These are phyloP conservation scores for Vitis cinerea DNA, from an alignment of 164 flowering plant genomes.

Conservation along the genomic window DNA sequence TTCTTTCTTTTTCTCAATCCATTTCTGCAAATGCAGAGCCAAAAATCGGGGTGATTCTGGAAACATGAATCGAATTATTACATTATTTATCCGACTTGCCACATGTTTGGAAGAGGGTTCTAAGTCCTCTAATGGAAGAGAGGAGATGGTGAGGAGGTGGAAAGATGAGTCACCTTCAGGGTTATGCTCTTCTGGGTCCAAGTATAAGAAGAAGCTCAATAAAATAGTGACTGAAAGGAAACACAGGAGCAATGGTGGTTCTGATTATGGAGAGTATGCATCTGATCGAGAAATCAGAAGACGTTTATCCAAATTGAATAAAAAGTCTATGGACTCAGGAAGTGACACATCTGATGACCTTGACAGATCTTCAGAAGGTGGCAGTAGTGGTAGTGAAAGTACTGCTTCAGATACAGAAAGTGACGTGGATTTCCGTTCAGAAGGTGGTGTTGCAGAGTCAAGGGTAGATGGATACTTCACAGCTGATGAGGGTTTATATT, in stretches of 20 bases:
- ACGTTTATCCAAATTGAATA: conserved; percentile 72
- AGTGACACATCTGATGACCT: conserved; percentile 88
- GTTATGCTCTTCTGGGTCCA: conserved; percentile 41
- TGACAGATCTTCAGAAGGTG: conserved; percentile 59
- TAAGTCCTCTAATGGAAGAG: conserved; percentile 44
- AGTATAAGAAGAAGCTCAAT: conserved; percentile 57
- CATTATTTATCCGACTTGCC: conserved; percentile 66
- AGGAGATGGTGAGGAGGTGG: conserved; percentile 50
- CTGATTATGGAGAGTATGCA: conserved; percentile 61
- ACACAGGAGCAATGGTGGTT: conserved; percentile 43
- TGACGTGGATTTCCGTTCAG: conserved; percentile 56
- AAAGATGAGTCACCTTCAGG: conserved; percentile 54
- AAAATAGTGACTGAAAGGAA: conserved; percentile 50
- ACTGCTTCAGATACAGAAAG: conserved; percentile 79
- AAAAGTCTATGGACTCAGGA: conserved; percentile 67
- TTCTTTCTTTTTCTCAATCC: background rate
- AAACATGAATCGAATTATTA: conserved; percentile 65
- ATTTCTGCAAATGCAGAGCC: conserved; percentile 39
- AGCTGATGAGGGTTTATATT: conserved; percentile 60
- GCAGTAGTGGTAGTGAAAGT: conserved; percentile 47
- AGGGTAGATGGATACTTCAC: conserved; percentile 38
- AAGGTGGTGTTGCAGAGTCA: conserved; percentile 37
- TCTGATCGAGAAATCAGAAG: conserved; percentile 81
- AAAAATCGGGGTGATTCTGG: conserved; percentile 67
- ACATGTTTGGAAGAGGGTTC: conserved; percentile 59